A percentile compares a stretch with the other conserved stretches of the same genome.
Conservation (phyloP, 2,329 filamentous ascomycete species). For the Didymella sp. region DNA sequence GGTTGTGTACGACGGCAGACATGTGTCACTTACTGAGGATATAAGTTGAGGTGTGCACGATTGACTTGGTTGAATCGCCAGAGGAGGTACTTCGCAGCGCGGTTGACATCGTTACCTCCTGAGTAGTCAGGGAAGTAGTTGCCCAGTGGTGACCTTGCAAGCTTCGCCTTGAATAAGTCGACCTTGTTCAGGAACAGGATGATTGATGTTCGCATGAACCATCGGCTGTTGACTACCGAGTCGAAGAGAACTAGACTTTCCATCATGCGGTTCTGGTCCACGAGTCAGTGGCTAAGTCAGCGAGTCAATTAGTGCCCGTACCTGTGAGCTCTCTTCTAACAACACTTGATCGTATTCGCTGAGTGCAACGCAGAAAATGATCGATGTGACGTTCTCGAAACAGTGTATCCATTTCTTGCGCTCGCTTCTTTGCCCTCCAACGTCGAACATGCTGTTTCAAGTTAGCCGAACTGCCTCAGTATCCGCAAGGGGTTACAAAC, state of each 20-base stretch:
- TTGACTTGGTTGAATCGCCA: constrained; percentile 99
- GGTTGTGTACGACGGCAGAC: constrained; percentile 12
- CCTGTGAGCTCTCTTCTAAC: constrained; percentile 95
- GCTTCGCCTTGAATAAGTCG: constrained; percentile 95
- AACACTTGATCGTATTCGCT: constrained; percentile 99
- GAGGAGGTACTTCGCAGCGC: constrained; percentile 94
- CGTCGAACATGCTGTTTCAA: constrained; percentile 90
- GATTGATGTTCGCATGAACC: constrained; percentile 99
- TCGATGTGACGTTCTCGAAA: constrained; percentile 99
- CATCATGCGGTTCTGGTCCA: constrained; percentile 93
- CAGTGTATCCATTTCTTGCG: constrained; percentile 99
- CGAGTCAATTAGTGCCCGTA: constrained; percentile 54
- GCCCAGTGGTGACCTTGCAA: constrained; percentile 83
- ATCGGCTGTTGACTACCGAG: constrained; percentile 96
- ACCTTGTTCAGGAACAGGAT: constrained; percentile 99
- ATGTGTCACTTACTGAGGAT: constrained; percentile 73
- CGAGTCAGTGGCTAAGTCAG: constrained; percentile 32
- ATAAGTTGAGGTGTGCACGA: constrained; percentile 91
- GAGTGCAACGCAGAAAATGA: constrained; percentile 97
- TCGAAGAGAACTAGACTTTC: constrained; percentile 96
- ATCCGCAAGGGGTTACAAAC: constrained; percentile 63
- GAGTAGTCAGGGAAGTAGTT: constrained; percentile 99
- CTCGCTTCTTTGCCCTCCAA: constrained; percentile 95
- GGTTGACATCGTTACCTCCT: constrained; percentile 95
- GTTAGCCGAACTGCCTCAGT: constrained; percentile 35